These are phyloP conservation scores for Myxozyma udenii DNA, from an alignment of 805 yeast species.

Conservation along the genomic window DNA sequence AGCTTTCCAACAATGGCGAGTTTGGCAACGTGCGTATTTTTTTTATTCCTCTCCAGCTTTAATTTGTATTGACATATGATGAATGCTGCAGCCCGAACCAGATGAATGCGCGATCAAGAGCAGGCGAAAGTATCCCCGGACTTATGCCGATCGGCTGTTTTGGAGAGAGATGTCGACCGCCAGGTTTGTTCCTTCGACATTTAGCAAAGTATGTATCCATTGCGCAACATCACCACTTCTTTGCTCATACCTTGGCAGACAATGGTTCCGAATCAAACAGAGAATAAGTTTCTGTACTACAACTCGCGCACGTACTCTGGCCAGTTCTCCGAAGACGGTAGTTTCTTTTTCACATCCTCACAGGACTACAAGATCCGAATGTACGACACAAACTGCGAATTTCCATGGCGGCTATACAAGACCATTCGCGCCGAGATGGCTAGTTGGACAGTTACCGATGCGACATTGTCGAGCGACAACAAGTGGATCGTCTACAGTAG, in stretches of 20 bases:
- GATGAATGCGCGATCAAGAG: slow-evolving; percentile 12
- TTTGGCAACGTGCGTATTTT: slow-evolving; percentile 16
- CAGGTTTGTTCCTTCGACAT: slow-evolving; percentile 6
- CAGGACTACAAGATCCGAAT: slow-evolving; percentile 32
- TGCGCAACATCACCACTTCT: not conserved
- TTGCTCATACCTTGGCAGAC: slow-evolving; percentile 2
- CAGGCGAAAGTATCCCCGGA: slow-evolving; percentile 14
- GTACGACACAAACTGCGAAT: slow-evolving; percentile 19
- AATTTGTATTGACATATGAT: not conserved
- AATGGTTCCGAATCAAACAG: slow-evolving; percentile 10
- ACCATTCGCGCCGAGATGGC: slow-evolving; percentile 14
- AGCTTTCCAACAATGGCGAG: slow-evolving; percentile 18
- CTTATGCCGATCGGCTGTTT: slow-evolving; percentile 13
- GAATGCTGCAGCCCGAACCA: slow-evolving; percentile 8
- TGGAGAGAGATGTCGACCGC: slow-evolving; percentile 10
- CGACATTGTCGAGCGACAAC: slow-evolving; percentile 29
- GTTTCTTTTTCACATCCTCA: slow-evolving; percentile 28
- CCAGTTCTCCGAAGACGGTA: slow-evolving; percentile 33
- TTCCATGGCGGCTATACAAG: slow-evolving; percentile 25
- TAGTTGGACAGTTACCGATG: slow-evolving; percentile 35
- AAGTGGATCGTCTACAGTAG: slow-evolving; percentile 26
- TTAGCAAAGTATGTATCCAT: slow-evolving; percentile 3
- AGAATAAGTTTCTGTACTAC: slow-evolving; percentile 5
- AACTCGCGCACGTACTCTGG: slow-evolving; percentile 33
- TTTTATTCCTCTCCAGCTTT: no score